phyloP scores from a whole-genome alignment of 345 rosid species.

The Eucalyptus sideroxylon region DNA sequence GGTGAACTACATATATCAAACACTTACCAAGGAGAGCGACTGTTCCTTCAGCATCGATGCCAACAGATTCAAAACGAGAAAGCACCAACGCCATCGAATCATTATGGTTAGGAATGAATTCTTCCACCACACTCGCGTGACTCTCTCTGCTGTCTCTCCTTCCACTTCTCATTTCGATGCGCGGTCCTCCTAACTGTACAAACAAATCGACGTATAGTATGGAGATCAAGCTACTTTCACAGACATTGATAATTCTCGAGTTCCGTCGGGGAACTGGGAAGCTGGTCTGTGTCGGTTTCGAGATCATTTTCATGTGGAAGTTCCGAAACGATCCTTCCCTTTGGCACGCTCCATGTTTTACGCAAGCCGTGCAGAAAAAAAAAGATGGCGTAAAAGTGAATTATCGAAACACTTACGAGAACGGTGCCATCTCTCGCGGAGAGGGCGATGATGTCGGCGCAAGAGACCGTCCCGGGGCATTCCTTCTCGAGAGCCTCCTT shows the following conservation, averaged over 20 bases:
- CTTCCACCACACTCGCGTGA: constrained; percentile 23
- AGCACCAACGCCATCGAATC: constrained; percentile 49
- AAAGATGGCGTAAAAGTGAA: no score
- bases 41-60: constrained; percentile 53
- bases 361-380: no score
- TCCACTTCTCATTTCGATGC: constrained; percentile 70
- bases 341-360: neutral
- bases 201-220: neutral
- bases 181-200: constrained; percentile 65
- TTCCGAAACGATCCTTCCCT: neutral
- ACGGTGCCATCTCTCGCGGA: constrained; percentile 78
- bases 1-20: neutral
- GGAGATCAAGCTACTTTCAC: neutral
- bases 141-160: constrained; percentile 58
- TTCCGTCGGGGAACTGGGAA: neutral
- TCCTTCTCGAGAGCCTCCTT: constrained; percentile 70
- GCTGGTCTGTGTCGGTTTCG: neutral
- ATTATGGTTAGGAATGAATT: constrained; percentile 54
- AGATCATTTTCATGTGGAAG: neutral
- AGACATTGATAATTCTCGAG: neutral
- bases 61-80: constrained; percentile 44
- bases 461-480: constrained; percentile 72
- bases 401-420: constrained; percentile 19
- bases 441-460: constrained; percentile 73
- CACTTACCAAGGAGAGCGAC: constrained; percentile 61